Conservation (phyloP, 2,329 filamentous ascomycete genomes). For the Pseudocercospora pini-densiflorae region DNA sequence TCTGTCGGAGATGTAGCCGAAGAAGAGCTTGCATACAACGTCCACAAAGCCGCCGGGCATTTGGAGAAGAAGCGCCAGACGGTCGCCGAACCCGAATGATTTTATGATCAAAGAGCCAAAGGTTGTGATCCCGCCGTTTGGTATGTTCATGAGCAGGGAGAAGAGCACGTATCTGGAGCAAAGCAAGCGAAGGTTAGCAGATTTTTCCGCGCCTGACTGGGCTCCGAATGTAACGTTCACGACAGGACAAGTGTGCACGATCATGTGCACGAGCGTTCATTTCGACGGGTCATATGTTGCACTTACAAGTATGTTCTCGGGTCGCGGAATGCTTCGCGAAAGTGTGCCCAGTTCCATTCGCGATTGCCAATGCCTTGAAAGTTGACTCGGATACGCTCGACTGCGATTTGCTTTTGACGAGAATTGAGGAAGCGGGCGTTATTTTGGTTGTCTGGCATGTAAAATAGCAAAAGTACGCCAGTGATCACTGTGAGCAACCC, state of each 20-base stretch:
- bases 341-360: slow-evolving; percentile 58
- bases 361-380: slow-evolving; percentile 47
- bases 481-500: slow-evolving; percentile 55
- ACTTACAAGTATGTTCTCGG: slow-evolving; percentile 24
- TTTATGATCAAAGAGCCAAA: slow-evolving; percentile 64
- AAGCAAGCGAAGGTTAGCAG: too few species aligned
- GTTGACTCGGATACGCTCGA: slow-evolving; percentile 56
- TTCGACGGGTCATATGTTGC: too few species aligned
- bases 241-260: too few species aligned
- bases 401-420: slow-evolving; percentile 61
- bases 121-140: slow-evolving; percentile 62
- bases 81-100: slow-evolving; percentile 61
- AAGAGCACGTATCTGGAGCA: not conserved
- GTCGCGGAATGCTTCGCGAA: slow-evolving; percentile 60
- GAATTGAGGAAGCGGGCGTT: slow-evolving; percentile 61
- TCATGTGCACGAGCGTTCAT: too few species aligned
- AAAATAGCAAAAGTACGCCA: slow-evolving; percentile 56
- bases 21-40: slow-evolving; percentile 3
- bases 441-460: slow-evolving; percentile 69
- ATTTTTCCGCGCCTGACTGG: too few species aligned
- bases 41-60: slow-evolving; percentile 58
- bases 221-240: too few species aligned
- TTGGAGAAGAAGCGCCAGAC: slow-evolving; percentile 63
- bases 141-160: slow-evolving; percentile 45
- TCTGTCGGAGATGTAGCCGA: not conserved